phyloP scores from a whole-genome alignment of 2,329 filamentous ascomycete species.

The Colletotrichum truncatum region DNA sequence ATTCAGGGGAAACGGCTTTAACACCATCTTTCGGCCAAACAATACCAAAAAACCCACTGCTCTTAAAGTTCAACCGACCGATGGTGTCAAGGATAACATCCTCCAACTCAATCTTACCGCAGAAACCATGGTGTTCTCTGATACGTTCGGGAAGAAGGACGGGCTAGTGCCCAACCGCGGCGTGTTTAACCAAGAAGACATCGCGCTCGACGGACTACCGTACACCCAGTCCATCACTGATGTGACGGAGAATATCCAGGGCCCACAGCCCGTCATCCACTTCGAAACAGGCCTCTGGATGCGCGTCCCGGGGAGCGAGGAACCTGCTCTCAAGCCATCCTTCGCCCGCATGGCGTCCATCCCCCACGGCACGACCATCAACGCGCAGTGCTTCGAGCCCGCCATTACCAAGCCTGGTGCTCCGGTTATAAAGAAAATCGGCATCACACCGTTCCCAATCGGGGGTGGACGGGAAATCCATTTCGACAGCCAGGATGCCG shows the following conservation, averaged over 20 bases:
- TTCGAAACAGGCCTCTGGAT: constrained; percentile 52
- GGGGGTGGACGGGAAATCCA: neutral
- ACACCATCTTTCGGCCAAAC: constrained; percentile 48
- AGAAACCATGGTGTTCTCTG: constrained; percentile 43
- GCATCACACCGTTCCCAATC: constrained; percentile 40
- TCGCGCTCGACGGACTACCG: constrained; percentile 44
- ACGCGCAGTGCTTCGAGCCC: constrained; percentile 43
- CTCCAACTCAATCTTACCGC: constrained; percentile 49
- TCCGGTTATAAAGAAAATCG: neutral
- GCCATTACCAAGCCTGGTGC: constrained; percentile 30
- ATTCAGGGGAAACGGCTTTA: constrained; percentile 46
- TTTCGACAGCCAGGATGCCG: no score
- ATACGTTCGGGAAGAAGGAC: constrained; percentile 40
- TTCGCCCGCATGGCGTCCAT: constrained; percentile 50
- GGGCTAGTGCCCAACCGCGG: constrained; percentile 52
- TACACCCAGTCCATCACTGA: constrained; percentile 47
- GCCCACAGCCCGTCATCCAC: constrained; percentile 43
- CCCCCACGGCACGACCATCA: constrained; percentile 54
- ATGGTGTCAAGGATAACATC: constrained; percentile 38
- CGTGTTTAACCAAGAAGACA: constrained; percentile 40
- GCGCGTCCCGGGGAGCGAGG: constrained; percentile 42
- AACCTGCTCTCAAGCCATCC: constrained; percentile 34
- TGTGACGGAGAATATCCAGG: constrained; percentile 38
- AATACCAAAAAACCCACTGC: constrained; percentile 34
- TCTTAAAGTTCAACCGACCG: constrained; percentile 23